Evolutionary conservation across 495 filamentous ascomycete genomes (phyloP), one percentile per base, ranked within the genome.

Genomic region (Penicillium soppii): DNA sequence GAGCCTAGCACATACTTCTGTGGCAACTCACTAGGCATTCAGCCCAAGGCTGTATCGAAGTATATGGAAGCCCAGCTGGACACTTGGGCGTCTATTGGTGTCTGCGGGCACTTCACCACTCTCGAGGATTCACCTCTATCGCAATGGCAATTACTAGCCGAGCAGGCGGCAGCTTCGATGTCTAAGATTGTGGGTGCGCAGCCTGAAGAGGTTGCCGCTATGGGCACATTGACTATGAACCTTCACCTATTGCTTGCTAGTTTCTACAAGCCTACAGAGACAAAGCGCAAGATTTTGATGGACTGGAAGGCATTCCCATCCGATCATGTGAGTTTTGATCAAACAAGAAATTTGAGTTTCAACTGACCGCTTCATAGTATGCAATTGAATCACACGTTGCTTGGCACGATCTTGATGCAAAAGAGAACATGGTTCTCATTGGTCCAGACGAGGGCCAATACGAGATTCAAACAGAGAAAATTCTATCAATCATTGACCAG

Each of bases 271-370:
- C 94, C 94, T 0, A 84, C 79, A 15, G 78, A 81, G 49, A 80
- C 82, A 2, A 81, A 82, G 47, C 86, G 86, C 58, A 96, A 94
- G 75, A 91, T 97, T 58, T 85, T 97, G 35, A 77, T 97, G 38
- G 94, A 98, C 74, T 87, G 82, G 68, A 95, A 94, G 67, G 91
- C 94, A 2, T 98, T 98, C 69, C 94, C 94, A 25, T 91, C 86
- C 68, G 94, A 98, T 73, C 89, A 96, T 66, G 83, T 86, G 75
- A 44, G 79, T 56, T 22, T 16, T 19, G 12, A 10, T 27, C 9
- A 5, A 15, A 35, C 17, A 22, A 13, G 20, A 32, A 4, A 1
- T 21, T 12, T n/a, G 4, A 5, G 5, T 3, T 8, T 15, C 13
- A 13, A 4, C 46, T 56, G 50, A 53, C 29, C 0, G 6, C 7